These are phyloP conservation scores for Blastomyces silverae DNA, from an alignment of 2,329 filamentous ascomycete species.

Conservation along the genomic window DNA sequence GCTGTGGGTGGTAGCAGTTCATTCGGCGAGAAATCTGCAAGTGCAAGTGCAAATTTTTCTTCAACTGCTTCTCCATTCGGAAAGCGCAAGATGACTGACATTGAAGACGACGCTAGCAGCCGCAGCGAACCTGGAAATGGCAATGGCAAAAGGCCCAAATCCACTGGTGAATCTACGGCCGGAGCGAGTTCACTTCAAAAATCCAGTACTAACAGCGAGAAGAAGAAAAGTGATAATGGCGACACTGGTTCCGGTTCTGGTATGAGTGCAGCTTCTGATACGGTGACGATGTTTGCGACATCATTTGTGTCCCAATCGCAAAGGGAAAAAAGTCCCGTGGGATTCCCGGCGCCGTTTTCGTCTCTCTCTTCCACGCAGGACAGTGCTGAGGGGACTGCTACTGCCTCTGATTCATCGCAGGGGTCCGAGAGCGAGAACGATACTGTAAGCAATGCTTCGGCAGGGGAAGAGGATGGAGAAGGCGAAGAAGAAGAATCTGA, in stretches of 20 bases:
- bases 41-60: neutral
- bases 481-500: constrained; percentile 15
- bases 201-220: neutral
- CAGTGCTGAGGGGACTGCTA: neutral
- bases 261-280: constrained; percentile 15
- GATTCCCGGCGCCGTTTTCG: neutral
- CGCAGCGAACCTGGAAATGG: constrained; percentile 14
- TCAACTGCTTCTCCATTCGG: constrained; percentile 10
- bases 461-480: neutral
- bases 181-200: neutral
- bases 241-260: neutral
- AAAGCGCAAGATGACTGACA: constrained; percentile 18
- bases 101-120: constrained; percentile 8
- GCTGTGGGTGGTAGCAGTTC: neutral
- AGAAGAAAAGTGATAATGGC: neutral
- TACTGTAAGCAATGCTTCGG: constrained; percentile 23
- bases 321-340: neutral
- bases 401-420: neutral
- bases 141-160: constrained; percentile 11
- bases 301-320: constrained; percentile 18
- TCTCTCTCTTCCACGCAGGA: neutral
- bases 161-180: constrained; percentile 15
- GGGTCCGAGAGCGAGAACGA: constrained; percentile 24
- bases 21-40: constrained; percentile 6
- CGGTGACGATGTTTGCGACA: constrained; percentile 20